These are phyloP conservation scores for Leonotis leonurus DNA, from an alignment of 257 asterid genomes.

Conservation along the genomic window DNA sequence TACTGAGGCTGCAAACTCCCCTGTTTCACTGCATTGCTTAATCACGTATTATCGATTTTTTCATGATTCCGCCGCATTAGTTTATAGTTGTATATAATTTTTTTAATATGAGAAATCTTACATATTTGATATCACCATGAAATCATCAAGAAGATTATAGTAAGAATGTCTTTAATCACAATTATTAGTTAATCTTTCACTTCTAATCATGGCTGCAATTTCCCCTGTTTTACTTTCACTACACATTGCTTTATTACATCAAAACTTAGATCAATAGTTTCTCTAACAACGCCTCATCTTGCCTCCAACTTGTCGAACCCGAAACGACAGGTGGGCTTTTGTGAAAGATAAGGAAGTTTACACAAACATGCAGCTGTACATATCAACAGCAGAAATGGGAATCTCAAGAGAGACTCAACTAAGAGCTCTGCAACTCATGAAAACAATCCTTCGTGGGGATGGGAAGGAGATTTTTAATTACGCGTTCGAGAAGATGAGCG, in stretches of 20 bases:
- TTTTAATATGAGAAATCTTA: too few relatives aligned
- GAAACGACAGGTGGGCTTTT: conserved; percentile 57
- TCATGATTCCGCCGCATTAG: too few relatives aligned
- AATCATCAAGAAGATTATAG: too few relatives aligned
- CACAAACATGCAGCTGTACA: conserved; percentile 27
- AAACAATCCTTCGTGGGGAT: conserved; percentile 27
- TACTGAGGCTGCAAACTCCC: neutral
- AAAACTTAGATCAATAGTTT: neutral
- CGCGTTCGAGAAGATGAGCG: conserved; percentile 38
- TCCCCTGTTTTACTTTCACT: neutral
- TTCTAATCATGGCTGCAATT: neutral
- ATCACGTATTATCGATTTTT: too few relatives aligned
- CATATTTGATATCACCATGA: too few relatives aligned
- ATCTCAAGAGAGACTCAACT: conserved; percentile 54
- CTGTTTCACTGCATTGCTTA: neutral
- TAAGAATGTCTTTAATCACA: too few relatives aligned
- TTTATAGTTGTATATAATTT: too few relatives aligned
- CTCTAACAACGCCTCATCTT: too few relatives aligned
- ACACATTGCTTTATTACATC: neutral
- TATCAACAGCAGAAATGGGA: conserved; percentile 32
- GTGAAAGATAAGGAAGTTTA: conserved; percentile 47
- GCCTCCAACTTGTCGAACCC: neutral
- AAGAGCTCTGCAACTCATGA: conserved; percentile 53
- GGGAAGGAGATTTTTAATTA: conserved; percentile 36
- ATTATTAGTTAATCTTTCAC: neutral